Conservation (phyloP, 192 early-diverging fungal genomes). For the Funneliformis geosporum region DNA sequence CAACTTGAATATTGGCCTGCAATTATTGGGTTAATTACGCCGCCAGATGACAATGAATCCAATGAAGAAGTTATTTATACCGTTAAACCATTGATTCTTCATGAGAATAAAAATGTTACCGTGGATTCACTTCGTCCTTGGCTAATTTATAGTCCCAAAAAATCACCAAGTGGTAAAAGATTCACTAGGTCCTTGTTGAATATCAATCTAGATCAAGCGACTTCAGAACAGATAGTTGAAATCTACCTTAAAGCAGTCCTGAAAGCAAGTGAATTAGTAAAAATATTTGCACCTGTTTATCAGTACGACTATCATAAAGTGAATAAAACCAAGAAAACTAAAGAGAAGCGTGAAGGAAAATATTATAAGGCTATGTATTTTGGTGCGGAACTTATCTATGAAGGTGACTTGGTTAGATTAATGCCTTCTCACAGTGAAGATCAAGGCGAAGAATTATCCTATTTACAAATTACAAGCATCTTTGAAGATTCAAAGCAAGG, state of each 20-base stretch:
- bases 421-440: not conserved
- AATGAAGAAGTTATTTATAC: not conserved
- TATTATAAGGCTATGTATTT: not conserved
- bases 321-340: not conserved
- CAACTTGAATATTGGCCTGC: not conserved
- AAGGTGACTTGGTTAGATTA: slow-evolving; percentile 1
- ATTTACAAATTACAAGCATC: slow-evolving; percentile 1
- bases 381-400: not conserved
- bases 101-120: not conserved
- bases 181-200: not conserved
- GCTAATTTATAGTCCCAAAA: not conserved
- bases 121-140: not conserved
- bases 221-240: not conserved
- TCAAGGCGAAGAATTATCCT: not conserved
- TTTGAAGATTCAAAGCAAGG: not conserved
- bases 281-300: not conserved
- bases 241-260: not conserved
- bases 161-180: not conserved
- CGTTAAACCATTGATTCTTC: not conserved
- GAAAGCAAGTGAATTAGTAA: not conserved
- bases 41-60: not conserved
- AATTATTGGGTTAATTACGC: not conserved
- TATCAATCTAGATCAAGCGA: not conserved
- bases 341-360: not conserved
- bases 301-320: not conserved